Evolutionary conservation across 2,329 filamentous ascomycete species (phyloP), one percentile per base, ranked within the genome.

Genomic region (Colletotrichum destructivum): DNA sequence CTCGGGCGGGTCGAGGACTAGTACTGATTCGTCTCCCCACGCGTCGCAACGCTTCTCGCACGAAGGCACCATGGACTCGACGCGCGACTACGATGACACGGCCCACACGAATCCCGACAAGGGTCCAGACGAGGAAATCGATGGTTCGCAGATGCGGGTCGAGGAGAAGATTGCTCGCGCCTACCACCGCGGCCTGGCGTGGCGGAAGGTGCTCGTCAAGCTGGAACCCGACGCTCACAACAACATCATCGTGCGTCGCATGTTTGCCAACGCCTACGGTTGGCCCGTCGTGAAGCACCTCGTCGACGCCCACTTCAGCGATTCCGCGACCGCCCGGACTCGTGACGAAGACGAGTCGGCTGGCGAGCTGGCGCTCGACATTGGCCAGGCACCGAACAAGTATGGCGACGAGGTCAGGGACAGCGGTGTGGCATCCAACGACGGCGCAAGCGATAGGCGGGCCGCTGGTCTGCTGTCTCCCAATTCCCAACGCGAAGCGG

Each of bases 171-270:
- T 99, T 75, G 96, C 96, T 2, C 90, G 96, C 57, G 96, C 95
- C 16, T 99, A 99, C 82, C 96, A 99, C 81, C 91, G 91, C 15
- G 94, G 94, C 74, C 84, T 99, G 23, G 94, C 94, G 1, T 99
- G 96, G 96, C 93, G 96, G 56, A 99, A 99, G 80, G 96, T 99
- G 1, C 89, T 99, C 4, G 96, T 99, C 16, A 93, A 96, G 65
- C 87, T 99, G 2, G 96, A 99, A 79, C 96, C 96, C 0, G 96
- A 99, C 82, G 96, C 96, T 0, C 96, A 99, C 84, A 99, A 99
- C 82, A 99, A 99, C 81, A 97, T 99, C 75, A 93, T 98, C 72
- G 96, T 99, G 31, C 92, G 96, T 18, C 92, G 96, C 67, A 97
- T 95, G 92, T 99, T 99, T 80, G 92, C 95, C 68, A 99, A 99